Evolutionary conservation across 1,284 basidiomycete genomes (phyloP), one percentile per base, ranked within the genome.

Genomic region (Volvariella surrecta): DNA sequence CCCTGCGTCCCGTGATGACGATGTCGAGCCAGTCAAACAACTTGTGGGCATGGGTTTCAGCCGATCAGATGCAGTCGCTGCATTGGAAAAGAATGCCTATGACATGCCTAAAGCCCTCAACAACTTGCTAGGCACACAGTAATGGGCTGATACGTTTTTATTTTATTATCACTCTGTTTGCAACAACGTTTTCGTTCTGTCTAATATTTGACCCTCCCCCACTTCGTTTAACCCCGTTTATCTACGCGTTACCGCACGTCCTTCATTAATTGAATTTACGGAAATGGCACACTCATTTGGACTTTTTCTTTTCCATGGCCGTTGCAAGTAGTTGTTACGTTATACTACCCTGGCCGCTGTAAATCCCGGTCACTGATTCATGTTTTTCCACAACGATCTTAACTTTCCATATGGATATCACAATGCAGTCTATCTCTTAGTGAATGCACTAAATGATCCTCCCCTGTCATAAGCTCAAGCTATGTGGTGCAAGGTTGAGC

Each of bases 11-110:
- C 68, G 71, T 8, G 81, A 81, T 21, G 86, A 88, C 48, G 89
- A 91, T 50, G 78, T 82, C 3, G 79, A 82, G 50, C 65, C 78
- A 0, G 84, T 92, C 24, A 89, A 85, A 57, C 80, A 82, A 52
- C 65, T 92, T 37, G 76, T 74, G 39, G 73, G 70, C 21, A 91
- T 92, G 88, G 89, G 89, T 31, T 92, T 92, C 67, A 81, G 73
- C 52, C 76, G 89, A 39, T 61, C 68, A n/a, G 80, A 89, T 58
- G 84, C 85, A 0, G 73, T 92, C 4, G 68, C 68, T 19, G 86
- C 89, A 15, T 68, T 92, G 11, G 89, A 92, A 60, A 73, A 70
- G 47, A 67, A 82, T 54, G 78, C 76, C 46, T 89, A 89, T 55
- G 81, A 89, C 56, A 68, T 90, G 30, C 77, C 71, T 55, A 73